A percentile compares a stretch with the other conserved stretches of the same genome.
These are phyloP conservation scores for Chimonanthus praecox DNA, from an alignment of 164 flowering plant species.

Conservation along the genomic window DNA sequence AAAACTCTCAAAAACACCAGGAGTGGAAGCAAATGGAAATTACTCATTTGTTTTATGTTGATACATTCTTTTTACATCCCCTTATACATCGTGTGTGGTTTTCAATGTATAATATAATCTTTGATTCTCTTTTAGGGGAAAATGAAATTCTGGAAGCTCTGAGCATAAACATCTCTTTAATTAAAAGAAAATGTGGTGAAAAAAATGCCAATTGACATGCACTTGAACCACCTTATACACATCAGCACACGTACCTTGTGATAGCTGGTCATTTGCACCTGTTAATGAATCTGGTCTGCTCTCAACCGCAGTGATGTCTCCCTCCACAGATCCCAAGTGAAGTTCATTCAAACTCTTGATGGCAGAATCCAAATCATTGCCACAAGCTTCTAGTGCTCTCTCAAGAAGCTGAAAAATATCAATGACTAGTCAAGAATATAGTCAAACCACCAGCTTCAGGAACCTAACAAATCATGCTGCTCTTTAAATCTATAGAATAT, in stretches of 20 bases:
- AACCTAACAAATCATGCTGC: not conserved
- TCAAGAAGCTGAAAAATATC: slow-evolving; percentile 43
- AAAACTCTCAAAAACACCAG: not conserved
- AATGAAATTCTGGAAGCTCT: not conserved
- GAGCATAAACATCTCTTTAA: too few relatives aligned
- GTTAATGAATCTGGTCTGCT: slow-evolving; percentile 16
- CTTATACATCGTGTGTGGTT: not conserved
- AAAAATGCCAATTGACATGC: not conserved
- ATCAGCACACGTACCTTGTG: slow-evolving; percentile 5
- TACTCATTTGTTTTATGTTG: not conserved
- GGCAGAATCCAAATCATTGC: slow-evolving; percentile 60
- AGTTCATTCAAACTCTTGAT: slow-evolving; percentile 49
- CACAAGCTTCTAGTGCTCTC: slow-evolving; percentile 51
- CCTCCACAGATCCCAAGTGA: slow-evolving; percentile 27
- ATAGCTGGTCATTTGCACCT: slow-evolving; percentile 11
- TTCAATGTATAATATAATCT: not conserved
- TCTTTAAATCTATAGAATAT: not conserved
- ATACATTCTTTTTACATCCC: not conserved
- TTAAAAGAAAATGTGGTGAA: too few relatives aligned
- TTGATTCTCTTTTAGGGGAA: not conserved
- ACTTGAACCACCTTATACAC: not conserved
- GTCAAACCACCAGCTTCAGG: not conserved
- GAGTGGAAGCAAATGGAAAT: not conserved
- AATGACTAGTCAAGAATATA: not conserved
- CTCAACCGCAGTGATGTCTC: slow-evolving; percentile 11